Base-by-base conservation (phyloP, 495 filamentous ascomycete genomes). In the Annulohypoxylon nitens region DNA sequence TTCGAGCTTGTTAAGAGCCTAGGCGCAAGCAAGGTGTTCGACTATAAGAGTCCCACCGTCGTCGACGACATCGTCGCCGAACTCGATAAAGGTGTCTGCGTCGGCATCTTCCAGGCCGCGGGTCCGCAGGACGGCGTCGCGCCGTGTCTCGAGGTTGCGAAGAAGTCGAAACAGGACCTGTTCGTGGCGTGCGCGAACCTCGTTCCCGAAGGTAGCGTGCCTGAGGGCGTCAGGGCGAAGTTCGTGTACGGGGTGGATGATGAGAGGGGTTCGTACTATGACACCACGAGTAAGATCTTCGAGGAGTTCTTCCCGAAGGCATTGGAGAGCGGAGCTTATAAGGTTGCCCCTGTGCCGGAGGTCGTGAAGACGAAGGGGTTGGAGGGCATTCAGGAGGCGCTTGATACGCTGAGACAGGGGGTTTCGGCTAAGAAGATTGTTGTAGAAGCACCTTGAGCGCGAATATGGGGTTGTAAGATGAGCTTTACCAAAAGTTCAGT, bases 391-490 rank as follows among this genome's bases (percentile, higher is more conserved):
- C 76, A 80, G 68, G 76, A 64, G 67, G 78, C 66, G 16, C 8
- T 79, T 30, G 71, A 79, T 66, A 33, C 78, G 8, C 51, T 80
- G 65, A 72, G 55, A 37, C 78, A 81, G 67, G 85, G 85, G 0
- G 79, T 86, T 12, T 85, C 82, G 18, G 86, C 82, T 3, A 77
- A 67, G 71, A 87, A 88, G 75, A 51, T 85, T n/a, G 84, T 88
- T 45, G 79, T 87, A 9, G 55, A 34, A 12, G 36, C 1, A 11
- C 9, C 12, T 39, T 10, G 36, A 12, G 6, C 36, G 11, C 4
- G 11, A 11, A 39, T 4, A 39, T 9, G 6, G 25, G 61, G n/a
- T n/a, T n/a, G n/a, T n/a, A n/a, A n/a, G n/a, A n/a, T n/a, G n/a
- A n/a, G n/a, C n/a, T n/a, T n/a, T n/a, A n/a, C n/a, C n/a, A n/a